Evolutionary conservation across 768 basidiomycete species (phyloP).

Genomic region (Hygrophorus russula): DNA sequence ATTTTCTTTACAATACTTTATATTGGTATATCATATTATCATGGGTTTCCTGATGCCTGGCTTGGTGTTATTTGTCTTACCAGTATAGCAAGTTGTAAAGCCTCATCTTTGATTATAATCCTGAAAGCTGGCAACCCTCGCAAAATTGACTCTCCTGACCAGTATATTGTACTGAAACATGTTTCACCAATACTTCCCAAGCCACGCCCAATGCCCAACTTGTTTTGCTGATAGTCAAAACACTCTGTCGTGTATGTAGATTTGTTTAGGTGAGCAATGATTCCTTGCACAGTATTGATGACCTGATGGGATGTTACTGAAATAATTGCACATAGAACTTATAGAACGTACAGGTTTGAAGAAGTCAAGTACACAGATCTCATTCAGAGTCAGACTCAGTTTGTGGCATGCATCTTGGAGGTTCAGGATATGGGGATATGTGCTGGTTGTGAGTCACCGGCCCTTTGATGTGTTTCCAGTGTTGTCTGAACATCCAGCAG

Average conservation of each 20-base stretch:
- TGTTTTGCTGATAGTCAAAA: conserved; percentile 10
- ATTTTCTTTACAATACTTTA: no score
- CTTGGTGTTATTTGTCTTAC: no score
- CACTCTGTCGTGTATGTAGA: conserved; percentile 10
- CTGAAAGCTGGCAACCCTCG: conserved; percentile 9
- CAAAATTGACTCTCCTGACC: conserved; percentile 11
- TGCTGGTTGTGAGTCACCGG: conserved; percentile 3
- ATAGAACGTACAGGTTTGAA: conserved; percentile 7
- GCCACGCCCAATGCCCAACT: conserved; percentile 11
- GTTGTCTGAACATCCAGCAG: conserved; percentile 12
- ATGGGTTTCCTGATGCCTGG: no score
- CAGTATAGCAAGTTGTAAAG: conserved; percentile 1
- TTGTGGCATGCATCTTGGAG: conserved; percentile 6
- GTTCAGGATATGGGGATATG: conserved; percentile 5
- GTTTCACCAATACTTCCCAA: conserved; percentile 13
- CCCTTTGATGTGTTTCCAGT: conserved; percentile 12
- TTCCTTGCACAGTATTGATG: conserved; percentile 1
- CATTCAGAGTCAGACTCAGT: conserved; percentile 1
- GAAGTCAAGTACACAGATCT: conserved; percentile 2
- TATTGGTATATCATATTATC: no score
- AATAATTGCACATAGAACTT: background rate
- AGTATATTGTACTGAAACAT: conserved; percentile 11
- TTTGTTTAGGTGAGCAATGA: conserved; percentile 8
- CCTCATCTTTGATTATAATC: background rate
- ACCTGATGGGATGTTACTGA: conserved; percentile 1